phyloP scores from a whole-genome alignment of 2,329 filamentous ascomycete genomes.

The Monilinia laxa region DNA sequence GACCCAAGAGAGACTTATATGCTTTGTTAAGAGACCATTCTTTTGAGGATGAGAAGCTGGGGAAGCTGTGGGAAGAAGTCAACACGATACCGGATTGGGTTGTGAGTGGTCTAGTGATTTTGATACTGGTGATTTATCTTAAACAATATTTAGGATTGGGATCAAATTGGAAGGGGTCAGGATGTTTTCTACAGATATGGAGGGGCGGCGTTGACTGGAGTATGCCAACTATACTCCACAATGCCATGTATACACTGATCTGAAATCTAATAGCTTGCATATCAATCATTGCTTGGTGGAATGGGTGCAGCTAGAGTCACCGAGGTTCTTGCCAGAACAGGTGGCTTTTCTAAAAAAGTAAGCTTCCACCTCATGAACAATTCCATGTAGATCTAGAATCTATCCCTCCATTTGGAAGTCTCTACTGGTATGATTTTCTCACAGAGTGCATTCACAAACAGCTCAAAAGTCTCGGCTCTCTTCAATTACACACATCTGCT shows the following conservation, averaged over 20 bases:
- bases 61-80: conserved; percentile 63
- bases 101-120: conserved; percentile 9
- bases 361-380: not conserved
- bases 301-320: conserved; percentile 73
- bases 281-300: conserved; percentile 65
- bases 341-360: conserved; percentile 64
- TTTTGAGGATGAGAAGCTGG: conserved; percentile 53
- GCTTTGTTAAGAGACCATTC: conserved; percentile 59
- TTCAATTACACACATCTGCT: not conserved
- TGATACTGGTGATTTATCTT: not conserved
- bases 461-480: not conserved
- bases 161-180: conserved; percentile 70
- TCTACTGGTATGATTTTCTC: not conserved
- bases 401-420: not conserved
- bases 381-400: no score
- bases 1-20: conserved; percentile 57
- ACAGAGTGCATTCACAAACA: not conserved
- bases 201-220: conserved; percentile 61
- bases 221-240: conserved; percentile 33
- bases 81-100: conserved; percentile 72
- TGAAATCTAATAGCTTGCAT: conserved; percentile 43
- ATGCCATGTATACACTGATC: conserved; percentile 11
- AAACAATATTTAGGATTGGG: conserved; percentile 56
- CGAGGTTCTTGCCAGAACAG: conserved; percentile 71
- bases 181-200: conserved; percentile 77